A percentile compares a stretch with the other conserved stretches of the same genome.
These are phyloP conservation scores for Penicillium sp. DNA, from an alignment of 2,329 filamentous ascomycete species.

Conservation along the genomic window DNA sequence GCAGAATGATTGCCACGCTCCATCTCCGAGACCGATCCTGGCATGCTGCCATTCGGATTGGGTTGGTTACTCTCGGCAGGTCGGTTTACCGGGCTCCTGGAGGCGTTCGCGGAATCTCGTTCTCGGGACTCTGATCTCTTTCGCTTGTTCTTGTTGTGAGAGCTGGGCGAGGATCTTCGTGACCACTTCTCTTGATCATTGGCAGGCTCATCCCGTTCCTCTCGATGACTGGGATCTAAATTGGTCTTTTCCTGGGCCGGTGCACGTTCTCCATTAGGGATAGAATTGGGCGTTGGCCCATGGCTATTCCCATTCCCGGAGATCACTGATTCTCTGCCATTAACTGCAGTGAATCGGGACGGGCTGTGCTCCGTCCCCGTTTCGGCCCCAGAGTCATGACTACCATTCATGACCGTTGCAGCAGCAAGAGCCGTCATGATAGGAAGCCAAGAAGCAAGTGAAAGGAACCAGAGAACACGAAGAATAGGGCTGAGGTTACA, in stretches of 20 bases:
- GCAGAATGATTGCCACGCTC: slow-evolving; percentile 20
- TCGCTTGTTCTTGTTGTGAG: slow-evolving; percentile 54
- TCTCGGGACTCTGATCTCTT: slow-evolving; percentile 69
- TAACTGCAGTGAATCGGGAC: slow-evolving; percentile 48
- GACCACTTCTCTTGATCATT: slow-evolving; percentile 26
- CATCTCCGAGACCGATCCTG: slow-evolving; percentile 21
- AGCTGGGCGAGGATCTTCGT: slow-evolving; percentile 28
- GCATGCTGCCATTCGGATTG: slow-evolving; percentile 18
- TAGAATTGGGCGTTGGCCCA: not conserved
- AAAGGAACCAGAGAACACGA: slow-evolving; percentile 1
- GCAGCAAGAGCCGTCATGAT: slow-evolving; percentile 39
- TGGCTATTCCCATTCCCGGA: slow-evolving; percentile 3
- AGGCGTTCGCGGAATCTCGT: slow-evolving; percentile 32
- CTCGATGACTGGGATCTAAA: not conserved
- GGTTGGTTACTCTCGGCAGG: slow-evolving; percentile 29
- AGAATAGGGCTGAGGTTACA: not conserved
- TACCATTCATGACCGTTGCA: slow-evolving; percentile 31
- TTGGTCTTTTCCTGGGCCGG: slow-evolving; percentile 7
- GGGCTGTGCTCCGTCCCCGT: slow-evolving; percentile 43
- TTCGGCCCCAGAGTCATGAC: slow-evolving; percentile 34
- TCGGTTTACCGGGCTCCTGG: slow-evolving; percentile 38
- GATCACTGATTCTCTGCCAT: slow-evolving; percentile 37
- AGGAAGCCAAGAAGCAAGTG: not conserved
- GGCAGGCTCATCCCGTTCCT: slow-evolving; percentile 8
- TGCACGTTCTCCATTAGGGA: slow-evolving; percentile 1